phyloP scores from a whole-genome alignment of 2,329 filamentous ascomycete genomes.

The Fusarium keratoplasticum region DNA sequence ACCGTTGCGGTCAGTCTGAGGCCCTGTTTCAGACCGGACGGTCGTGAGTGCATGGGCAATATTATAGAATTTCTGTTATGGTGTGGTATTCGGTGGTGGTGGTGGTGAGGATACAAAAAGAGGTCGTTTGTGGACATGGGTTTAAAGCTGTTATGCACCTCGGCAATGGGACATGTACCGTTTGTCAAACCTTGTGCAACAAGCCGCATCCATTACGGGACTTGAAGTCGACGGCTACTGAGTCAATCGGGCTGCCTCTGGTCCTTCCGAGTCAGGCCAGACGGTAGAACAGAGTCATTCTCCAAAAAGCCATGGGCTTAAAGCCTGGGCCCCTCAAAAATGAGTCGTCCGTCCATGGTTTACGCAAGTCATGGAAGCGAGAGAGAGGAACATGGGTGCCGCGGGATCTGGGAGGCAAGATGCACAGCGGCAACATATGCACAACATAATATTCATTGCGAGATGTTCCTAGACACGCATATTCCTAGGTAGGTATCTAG shows the following conservation, averaged over 20 bases:
- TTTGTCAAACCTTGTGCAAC: conserved; percentile 17
- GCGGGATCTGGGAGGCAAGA: conserved; percentile 26
- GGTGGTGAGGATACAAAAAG: neutral
- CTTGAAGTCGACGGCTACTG: neutral
- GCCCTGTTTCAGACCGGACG: conserved; percentile 16
- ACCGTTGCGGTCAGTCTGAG: conserved; percentile 15
- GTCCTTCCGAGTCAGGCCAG: conserved; percentile 28
- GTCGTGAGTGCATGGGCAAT: neutral
- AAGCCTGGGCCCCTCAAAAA: conserved; percentile 1
- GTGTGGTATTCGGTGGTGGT: neutral
- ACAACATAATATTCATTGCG: conserved; percentile 39
- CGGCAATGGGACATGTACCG: neutral
- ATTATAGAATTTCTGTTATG: neutral
- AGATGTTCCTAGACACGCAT: conserved; percentile 20
- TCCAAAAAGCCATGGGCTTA: neutral
- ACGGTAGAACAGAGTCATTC: conserved; percentile 23
- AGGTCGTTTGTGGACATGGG: neutral
- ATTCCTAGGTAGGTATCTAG: neutral
- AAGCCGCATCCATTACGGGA: neutral
- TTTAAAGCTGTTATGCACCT: neutral
- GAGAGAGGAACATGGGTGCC: conserved; percentile 18
- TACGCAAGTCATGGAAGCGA: conserved; percentile 2
- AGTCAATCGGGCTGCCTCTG: conserved; percentile 30
- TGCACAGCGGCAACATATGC: conserved; percentile 38
- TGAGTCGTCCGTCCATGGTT: conserved; percentile 7